Base-by-base conservation (phyloP, 148 eudicot genomes). In the Fagopyrum esculentum region DNA sequence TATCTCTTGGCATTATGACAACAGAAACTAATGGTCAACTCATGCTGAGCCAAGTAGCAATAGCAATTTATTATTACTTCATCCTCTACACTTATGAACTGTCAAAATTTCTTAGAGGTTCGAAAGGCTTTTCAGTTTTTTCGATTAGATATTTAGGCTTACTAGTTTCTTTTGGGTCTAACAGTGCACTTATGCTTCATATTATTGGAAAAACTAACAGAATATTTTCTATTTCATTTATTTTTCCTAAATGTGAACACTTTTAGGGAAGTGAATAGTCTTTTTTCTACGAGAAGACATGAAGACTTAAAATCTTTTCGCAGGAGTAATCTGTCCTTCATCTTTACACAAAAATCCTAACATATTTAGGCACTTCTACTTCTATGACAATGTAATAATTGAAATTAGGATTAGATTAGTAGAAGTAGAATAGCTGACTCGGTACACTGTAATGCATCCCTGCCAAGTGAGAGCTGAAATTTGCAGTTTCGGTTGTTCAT, bases 361-460 rank as follows among this genome's bases (percentile, higher is more conserved):
- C 1, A 30, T 63, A 29, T 30, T 59, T 35, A 22, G 66, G 35
- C 66, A 22, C 12, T 59, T 59, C 30, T 22, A 63, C 69, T 63
- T 63, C 69, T 29, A 63, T 63, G 44, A 63, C 44, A 43, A 12
- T 63, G 69, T 29, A 29, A 61, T 56, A 26, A 6, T 61, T 61
- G 15, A 61, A 61, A 61, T 9, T 61, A 10, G 40, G 68, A 61
- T 26, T 61, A 29, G 6, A 61, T 61, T 26, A 26, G 44, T 61
- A 61, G 40, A 61, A 26, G 1, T 40, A 9, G 15, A 26, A 10
- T 61, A 29, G 68, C 43, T 29, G 12, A 61, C 43, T 26, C 44
- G 22, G 13, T 61, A 61, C 43, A 61, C 68, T 61, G 68, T 26
- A 61, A n/a, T 61, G 68, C 44, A 61, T 61, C 68, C 30, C 15